phyloP scores from a whole-genome alignment of 345 rosid species.

The Crucihimalaya himalaica region DNA sequence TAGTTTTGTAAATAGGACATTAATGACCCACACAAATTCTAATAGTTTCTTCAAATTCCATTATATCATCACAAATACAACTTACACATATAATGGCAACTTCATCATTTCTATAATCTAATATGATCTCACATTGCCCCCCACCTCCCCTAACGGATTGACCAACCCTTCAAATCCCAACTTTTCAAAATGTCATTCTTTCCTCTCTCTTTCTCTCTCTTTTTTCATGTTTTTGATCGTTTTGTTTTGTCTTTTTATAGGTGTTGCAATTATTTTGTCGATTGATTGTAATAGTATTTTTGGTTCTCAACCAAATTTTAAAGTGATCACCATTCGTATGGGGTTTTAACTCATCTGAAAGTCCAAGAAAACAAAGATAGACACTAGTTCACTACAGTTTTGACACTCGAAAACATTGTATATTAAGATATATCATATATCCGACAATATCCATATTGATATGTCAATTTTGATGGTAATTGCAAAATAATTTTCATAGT shows the following conservation, averaged over 20 bases:
- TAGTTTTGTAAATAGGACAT: conserved; percentile 23
- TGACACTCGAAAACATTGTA: background rate
- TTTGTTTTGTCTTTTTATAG: conserved; percentile 28
- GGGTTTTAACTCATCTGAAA: background rate
- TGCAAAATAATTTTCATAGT: background rate
- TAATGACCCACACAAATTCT: conserved; percentile 23
- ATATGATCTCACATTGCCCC: conserved; percentile 32
- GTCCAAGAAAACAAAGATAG: background rate
- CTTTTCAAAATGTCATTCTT: conserved; percentile 25
- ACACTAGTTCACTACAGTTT: conserved; percentile 1
- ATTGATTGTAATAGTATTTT: conserved; percentile 2
- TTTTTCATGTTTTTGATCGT: background rate
- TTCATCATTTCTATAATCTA: conserved; percentile 38
- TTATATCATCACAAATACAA: conserved; percentile 12
- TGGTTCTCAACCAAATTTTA: background rate
- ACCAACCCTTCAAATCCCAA: conserved; percentile 40
- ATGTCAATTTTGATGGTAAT: background rate
- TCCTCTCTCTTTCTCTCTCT: background rate
- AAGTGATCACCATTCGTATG: background rate
- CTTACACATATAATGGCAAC: conserved; percentile 31
- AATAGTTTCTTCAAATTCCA: conserved; percentile 1
- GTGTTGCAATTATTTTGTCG: conserved; percentile 30
- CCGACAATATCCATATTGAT: background rate
- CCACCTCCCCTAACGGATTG: conserved; percentile 38
- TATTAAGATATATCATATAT: background rate